Base-by-base conservation (phyloP, 1,284 basidiomycete species). In the Ustilago lituana region DNA sequence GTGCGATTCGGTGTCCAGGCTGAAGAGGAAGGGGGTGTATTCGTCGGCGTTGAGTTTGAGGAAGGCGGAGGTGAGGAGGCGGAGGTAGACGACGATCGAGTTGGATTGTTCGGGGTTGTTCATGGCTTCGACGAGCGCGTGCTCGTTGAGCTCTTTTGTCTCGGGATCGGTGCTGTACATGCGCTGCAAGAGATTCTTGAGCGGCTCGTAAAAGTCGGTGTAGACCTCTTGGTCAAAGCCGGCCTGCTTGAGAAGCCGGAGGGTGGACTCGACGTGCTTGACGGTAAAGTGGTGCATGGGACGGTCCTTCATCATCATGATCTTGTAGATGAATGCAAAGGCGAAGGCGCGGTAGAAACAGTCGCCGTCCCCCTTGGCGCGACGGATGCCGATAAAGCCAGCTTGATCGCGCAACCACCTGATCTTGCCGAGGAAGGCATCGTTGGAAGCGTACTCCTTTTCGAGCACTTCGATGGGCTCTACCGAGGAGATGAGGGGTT, bases 261-360 rank as follows among this genome's bases (percentile, higher is more conserved):
- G 45, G 5, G 68, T 73, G 8, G 65, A 72, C 19, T 77, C 71
- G 7, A 78, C 56, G 29, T 75, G 75, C 32, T 76, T 70, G 27
- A 52, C 40, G 27, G 72, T 65, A 23, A 66, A 62, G 19, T 73
- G 61, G 40, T 71, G 65, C 57, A 74, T 58, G 11, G 68, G 67
- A 24, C 63, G 62, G 44, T 76, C 67, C 26, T 73, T 62, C 57
- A 70, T 64, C 24, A 37, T 52, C 20, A 77, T 48, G 35, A 80
- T 54, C 36, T 69, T 63, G 32, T 69, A 49, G 40, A 79, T 54
- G 23, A 73, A 76, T 2, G 73, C 71, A 46, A 78, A 80, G 2
- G 69, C 76, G 20, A 80, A 77, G 0, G 73, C 68, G 10, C 78
- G 65, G 53, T 79, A 78, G 64, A 80, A 80, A 60, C 78, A 80